Conservation (phyloP, 2,329 filamentous ascomycete genomes). For the Thermoascus crustaceus region DNA sequence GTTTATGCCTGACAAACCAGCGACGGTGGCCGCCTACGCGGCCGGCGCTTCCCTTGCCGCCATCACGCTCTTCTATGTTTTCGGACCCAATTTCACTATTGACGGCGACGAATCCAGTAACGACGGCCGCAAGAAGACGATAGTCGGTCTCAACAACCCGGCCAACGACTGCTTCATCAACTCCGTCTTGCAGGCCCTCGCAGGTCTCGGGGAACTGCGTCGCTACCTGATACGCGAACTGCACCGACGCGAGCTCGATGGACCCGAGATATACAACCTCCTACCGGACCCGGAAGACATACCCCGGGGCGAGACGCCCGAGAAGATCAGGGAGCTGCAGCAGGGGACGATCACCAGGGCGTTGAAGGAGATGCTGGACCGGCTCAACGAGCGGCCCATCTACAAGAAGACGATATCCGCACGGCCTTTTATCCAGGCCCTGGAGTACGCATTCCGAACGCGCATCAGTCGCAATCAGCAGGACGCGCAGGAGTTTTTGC, state of each 20-base stretch:
- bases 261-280: slow-evolving; percentile 63
- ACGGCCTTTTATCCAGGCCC: slow-evolving; percentile 68
- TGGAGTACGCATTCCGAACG: slow-evolving; percentile 81
- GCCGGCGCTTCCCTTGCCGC: slow-evolving; percentile 92
- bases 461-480: slow-evolving; percentile 91
- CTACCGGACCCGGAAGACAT: slow-evolving; percentile 41
- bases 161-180: slow-evolving; percentile 98
- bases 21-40: slow-evolving; percentile 84
- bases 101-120: slow-evolving; percentile 62
- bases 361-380: slow-evolving; percentile 85
- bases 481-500: slow-evolving; percentile 94
- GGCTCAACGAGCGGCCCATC: slow-evolving; percentile 85
- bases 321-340: slow-evolving; percentile 56
- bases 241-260: slow-evolving; percentile 73
- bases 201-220: slow-evolving; percentile 79
- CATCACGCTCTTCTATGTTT: slow-evolving; percentile 92
- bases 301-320: slow-evolving; percentile 32
- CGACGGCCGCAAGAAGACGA: slow-evolving; percentile 67
- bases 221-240: slow-evolving; percentile 88
- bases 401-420: slow-evolving; percentile 91
- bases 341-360: slow-evolving; percentile 75
- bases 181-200: slow-evolving; percentile 85
- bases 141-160: slow-evolving; percentile 80
- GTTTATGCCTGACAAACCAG: slow-evolving; percentile 69
- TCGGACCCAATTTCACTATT: slow-evolving; percentile 93